A percentile compares a stretch with the other conserved stretches of the same genome.
Conservation (phyloP, 306 rosid genomes). For the Rubus idaeus region DNA sequence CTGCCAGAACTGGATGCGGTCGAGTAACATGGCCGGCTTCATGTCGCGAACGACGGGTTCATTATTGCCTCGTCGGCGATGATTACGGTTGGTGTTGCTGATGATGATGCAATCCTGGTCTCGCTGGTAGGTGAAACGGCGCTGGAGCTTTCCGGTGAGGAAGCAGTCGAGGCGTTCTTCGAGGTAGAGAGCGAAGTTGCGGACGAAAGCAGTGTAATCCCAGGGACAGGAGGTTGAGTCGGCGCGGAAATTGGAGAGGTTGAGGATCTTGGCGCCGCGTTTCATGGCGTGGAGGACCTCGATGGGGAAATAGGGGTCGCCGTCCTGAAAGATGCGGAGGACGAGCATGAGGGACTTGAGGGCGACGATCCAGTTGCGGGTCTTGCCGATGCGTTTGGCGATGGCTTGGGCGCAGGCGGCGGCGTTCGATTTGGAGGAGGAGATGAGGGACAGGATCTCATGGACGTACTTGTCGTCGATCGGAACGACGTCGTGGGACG, state of each 20-base stretch:
- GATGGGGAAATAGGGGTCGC: conserved; percentile 75
- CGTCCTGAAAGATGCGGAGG: conserved; percentile 73
- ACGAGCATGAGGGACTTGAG: conserved; percentile 74
- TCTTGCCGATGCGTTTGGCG: conserved; percentile 57
- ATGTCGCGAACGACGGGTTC: conserved; percentile 58
- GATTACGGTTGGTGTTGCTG: conserved; percentile 7
- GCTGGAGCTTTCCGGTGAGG: conserved; percentile 75
- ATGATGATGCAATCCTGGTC: background rate
- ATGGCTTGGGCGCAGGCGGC: conserved; percentile 64
- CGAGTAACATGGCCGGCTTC: conserved; percentile 64
- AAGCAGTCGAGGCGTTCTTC: conserved; percentile 81
- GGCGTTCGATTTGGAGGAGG: conserved; percentile 55
- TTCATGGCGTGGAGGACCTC: conserved; percentile 77
- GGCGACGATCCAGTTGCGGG: conserved; percentile 75
- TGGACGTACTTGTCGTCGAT: conserved; percentile 60
- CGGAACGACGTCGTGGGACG: conserved; percentile 68
- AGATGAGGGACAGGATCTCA: conserved; percentile 53
- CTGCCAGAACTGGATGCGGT: conserved; percentile 64
- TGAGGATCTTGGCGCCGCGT: conserved; percentile 69
- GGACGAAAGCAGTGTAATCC: conserved; percentile 74
- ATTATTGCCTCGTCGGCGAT: background rate
- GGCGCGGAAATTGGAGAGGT: conserved; percentile 67
- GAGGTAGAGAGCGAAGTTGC: conserved; percentile 68
- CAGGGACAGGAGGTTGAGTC: conserved; percentile 75
- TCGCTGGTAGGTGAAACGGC: conserved; percentile 33